These are phyloP conservation scores for Gossypium australe DNA, from an alignment of 345 rosid species.

Conservation along the genomic window DNA sequence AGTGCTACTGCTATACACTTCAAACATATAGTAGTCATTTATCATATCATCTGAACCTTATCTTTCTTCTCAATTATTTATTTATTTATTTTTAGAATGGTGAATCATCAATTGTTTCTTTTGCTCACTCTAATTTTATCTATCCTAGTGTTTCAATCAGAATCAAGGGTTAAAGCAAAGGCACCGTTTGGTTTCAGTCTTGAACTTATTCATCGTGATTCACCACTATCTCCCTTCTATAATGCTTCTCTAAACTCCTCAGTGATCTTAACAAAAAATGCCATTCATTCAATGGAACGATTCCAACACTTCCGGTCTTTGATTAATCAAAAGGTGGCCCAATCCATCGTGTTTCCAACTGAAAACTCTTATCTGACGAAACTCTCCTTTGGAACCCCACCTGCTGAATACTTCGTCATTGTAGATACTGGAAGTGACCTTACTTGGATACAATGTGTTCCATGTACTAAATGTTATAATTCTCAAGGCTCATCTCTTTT, in stretches of 20 bases:
- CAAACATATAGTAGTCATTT: no score
- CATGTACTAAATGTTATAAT: neutral
- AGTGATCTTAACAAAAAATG: conserved; percentile 21
- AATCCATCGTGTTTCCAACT: conserved; percentile 12
- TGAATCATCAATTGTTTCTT: no score
- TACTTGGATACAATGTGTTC: neutral
- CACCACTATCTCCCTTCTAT: conserved; percentile 23
- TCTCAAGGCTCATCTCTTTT: neutral
- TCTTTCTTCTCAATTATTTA: no score
- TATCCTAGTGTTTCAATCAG: no score
- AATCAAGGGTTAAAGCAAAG: no score
- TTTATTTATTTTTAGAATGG: no score
- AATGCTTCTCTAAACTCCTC: conserved; percentile 12
- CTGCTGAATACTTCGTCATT: conserved; percentile 10
- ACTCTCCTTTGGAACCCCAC: conserved; percentile 31
- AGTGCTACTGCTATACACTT: no score
- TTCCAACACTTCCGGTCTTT: conserved; percentile 12
- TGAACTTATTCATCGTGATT: conserved; percentile 33
- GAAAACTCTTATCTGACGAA: conserved; percentile 24
- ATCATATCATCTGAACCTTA: no score
- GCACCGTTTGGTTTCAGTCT: conserved; percentile 6
- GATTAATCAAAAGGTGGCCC: neutral
- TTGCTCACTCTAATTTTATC: no score
- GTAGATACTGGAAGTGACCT: conserved; percentile 17
- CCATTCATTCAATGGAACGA: conserved; percentile 27